Conservation (phyloP, 2,329 filamentous ascomycete species). For the Fusarium sp. region DNA sequence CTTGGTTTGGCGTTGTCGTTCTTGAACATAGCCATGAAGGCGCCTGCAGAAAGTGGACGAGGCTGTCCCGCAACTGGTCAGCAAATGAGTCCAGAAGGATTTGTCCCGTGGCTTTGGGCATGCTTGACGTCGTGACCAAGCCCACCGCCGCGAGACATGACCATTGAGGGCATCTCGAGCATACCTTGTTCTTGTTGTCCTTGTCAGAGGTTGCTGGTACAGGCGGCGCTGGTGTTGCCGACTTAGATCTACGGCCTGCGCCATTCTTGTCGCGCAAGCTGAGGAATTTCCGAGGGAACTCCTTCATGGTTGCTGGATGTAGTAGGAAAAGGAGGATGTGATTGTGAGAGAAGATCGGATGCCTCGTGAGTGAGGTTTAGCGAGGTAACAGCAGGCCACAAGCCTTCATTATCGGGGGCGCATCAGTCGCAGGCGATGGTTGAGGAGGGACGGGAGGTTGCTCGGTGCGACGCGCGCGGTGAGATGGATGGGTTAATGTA, state of each 20-base stretch:
- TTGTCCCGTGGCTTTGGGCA: background rate
- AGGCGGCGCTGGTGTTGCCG: conserved; percentile 66
- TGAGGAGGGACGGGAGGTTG: conserved; percentile 25
- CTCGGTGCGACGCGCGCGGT: conserved; percentile 33
- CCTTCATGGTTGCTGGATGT: conserved; percentile 60
- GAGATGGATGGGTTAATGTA: conserved; percentile 9
- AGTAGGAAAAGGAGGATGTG: background rate
- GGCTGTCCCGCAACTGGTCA: conserved; percentile 52
- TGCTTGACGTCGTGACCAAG: background rate
- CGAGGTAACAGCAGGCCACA: conserved; percentile 47
- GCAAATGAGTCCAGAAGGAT: background rate
- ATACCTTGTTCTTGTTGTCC: conserved; percentile 59
- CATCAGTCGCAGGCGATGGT: conserved; percentile 32
- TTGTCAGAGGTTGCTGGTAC: conserved; percentile 40
- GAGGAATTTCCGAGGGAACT: conserved; percentile 73
- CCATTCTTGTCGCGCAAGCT: conserved; percentile 76
- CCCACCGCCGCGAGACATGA: background rate
- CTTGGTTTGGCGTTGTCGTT: conserved; percentile 67
- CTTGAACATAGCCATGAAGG: conserved; percentile 74
- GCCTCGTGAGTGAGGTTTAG: conserved; percentile 48
- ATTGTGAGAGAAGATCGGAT: conserved; percentile 20
- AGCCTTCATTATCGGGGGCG: conserved; percentile 49
- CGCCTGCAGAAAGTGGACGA: conserved; percentile 66
- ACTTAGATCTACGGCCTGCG: conserved; percentile 66
- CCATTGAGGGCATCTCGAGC: conserved; percentile 26